Evolutionary conservation across 345 rosid genomes (phyloP).

Genomic region (Euclidium syriacum): DNA sequence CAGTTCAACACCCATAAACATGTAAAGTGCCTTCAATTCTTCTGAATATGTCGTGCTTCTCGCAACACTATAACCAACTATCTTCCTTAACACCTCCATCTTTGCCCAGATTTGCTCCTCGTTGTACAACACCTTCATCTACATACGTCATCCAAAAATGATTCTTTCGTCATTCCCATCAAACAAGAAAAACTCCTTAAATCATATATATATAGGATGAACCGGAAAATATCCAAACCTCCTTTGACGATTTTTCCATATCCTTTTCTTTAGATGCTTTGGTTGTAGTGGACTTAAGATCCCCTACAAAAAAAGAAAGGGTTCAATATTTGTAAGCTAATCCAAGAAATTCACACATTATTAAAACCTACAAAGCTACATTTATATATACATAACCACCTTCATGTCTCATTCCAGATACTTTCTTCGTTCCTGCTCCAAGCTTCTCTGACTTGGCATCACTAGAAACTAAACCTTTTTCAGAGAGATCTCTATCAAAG

Average conservation of each 20-base stretch:
- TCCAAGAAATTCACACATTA: background rate
- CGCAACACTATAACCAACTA: slow-evolving; percentile 54
- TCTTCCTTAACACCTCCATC: slow-evolving; percentile 43
- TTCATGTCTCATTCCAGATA: background rate
- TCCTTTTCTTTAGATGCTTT: slow-evolving; percentile 6
- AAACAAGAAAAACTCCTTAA: no score
- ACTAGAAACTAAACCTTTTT: background rate
- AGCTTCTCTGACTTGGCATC: background rate
- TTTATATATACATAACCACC: background rate
- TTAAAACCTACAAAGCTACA: background rate
- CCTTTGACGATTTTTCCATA: background rate
- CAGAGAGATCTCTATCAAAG: background rate
- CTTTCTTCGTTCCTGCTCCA: slow-evolving; percentile 12
- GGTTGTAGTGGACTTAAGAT: background rate
- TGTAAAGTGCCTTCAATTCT: slow-evolving; percentile 65
- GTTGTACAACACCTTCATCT: slow-evolving; percentile 25
- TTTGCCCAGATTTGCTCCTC: slow-evolving; percentile 60
- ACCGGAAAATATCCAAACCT: slow-evolving; percentile 3
- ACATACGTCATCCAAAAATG: background rate
- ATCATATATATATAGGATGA: no score
- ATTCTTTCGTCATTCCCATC: no score
- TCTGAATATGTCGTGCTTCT: slow-evolving; percentile 36
- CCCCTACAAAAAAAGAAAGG: background rate
- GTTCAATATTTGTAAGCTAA: slow-evolving; percentile 9
- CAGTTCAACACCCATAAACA: slow-evolving; percentile 61